phyloP scores from a whole-genome alignment of 495 filamentous ascomycete species.

The Jackrogersella multiformis region DNA sequence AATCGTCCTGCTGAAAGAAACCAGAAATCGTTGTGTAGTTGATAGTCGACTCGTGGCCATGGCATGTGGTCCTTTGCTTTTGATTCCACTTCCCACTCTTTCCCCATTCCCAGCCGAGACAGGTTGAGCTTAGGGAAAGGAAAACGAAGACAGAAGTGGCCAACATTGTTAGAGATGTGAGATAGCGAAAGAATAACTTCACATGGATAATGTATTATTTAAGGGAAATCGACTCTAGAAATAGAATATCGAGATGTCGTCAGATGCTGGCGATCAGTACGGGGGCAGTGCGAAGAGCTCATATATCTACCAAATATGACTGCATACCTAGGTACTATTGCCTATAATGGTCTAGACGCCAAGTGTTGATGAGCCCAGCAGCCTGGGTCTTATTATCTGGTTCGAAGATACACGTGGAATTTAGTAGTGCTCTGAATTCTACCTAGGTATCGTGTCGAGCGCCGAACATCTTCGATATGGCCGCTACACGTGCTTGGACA shows the following conservation, averaged over 20 bases:
- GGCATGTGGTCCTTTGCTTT: conserved; percentile 16
- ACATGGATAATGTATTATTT: neutral
- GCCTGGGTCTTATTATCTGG: conserved; percentile 3
- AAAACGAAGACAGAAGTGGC: conserved; percentile 13
- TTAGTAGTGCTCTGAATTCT: neutral
- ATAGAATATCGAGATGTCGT: neutral
- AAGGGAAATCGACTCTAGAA: conserved; percentile 5
- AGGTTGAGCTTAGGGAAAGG: conserved; percentile 26
- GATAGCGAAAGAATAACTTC: neutral
- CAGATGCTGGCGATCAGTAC: conserved; percentile 19
- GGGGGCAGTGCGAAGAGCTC: conserved; percentile 3
- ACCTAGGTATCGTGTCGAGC: too few relatives aligned
- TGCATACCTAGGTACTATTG: neutral
- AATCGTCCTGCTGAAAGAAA: conserved; percentile 76
- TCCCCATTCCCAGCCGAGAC: conserved; percentile 33
- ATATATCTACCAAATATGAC: conserved; percentile 1
- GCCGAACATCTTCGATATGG: too few relatives aligned
- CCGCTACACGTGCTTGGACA: conserved; percentile 17
- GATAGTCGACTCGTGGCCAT: conserved; percentile 46
- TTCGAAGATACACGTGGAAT: conserved; percentile 13
- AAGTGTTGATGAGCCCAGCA: conserved; percentile 24
- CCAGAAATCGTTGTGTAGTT: conserved; percentile 72
- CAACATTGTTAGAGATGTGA: conserved; percentile 16
- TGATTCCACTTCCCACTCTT: conserved; percentile 29
- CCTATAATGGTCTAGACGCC: conserved; percentile 18